Evolutionary conservation across 768 basidiomycete genomes (phyloP), one percentile per base, ranked within the genome.

Genomic region (Termitomyces sp.): DNA sequence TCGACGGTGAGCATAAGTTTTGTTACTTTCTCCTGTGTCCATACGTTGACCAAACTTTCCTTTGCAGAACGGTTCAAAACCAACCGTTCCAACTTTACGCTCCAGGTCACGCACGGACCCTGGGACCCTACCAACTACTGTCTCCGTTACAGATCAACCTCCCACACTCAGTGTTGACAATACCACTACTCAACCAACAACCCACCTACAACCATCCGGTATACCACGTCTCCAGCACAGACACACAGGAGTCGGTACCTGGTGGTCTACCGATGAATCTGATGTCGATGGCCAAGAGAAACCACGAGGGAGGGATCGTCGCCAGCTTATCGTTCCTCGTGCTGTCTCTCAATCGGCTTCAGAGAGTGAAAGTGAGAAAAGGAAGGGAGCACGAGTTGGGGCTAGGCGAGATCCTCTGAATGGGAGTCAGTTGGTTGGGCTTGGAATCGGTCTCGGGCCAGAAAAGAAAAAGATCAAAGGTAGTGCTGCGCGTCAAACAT

Each of bases 321-420:
- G 79, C 5, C 78, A 73, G 41, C 66, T 81, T 17, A 75, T 75
- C 11, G 76, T 82, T 25, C 71, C 77, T 7, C 81, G 80, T 55
- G 74, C 75, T 1, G 74, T 75, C 11, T 63, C 73, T n/a, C 66
- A 74, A 3, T 76, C 79, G 9, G 73, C 69, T 46, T 77, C 77
- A 3, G 79, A 76, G 27, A 72, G 72, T 45, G 77, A 77, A 16
- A 59, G 49, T 6, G 73, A 69, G 21, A 62, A 56, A n/a, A 59
- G 45, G 7, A 49, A 43, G 40, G 53, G 19, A 12, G 27, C 31
- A 19, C 50, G 31, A 38, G 37, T 25, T 17, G 49, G 34, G 32
- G 16, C 21, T 17, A 32, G 19, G 5, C 38, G 21, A 27, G 49
- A 45, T 31, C 27, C 40, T 21, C 45, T 43, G 10, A 23, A 12